These are phyloP conservation scores for Rhodofomes roseus DNA, from an alignment of 1,284 basidiomycete species.

Conservation along the genomic window DNA sequence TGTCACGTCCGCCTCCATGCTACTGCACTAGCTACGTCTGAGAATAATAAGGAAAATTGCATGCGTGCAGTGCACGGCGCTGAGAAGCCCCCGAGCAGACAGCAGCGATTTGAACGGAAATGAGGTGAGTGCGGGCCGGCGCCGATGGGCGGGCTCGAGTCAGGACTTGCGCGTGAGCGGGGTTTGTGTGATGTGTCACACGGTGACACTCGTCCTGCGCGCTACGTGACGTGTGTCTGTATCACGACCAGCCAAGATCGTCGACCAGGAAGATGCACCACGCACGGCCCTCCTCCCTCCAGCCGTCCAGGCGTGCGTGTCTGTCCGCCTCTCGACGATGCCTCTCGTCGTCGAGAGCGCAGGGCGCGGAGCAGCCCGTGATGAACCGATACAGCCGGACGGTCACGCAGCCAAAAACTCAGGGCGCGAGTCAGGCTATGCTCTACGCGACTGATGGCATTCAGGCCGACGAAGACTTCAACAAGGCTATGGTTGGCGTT, in stretches of 20 bases:
- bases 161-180: not conserved
- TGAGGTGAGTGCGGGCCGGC: not conserved
- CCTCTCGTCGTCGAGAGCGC: constrained; percentile 37
- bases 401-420: constrained; percentile 87
- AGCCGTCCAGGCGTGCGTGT: constrained; percentile 15
- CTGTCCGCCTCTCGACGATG: constrained; percentile 30
- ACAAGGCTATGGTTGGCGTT: constrained; percentile 95
- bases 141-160: not conserved
- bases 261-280: constrained; percentile 13
- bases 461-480: constrained; percentile 72
- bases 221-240: constrained; percentile 1
- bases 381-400: constrained; percentile 84
- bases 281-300: constrained; percentile 15
- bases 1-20: not conserved
- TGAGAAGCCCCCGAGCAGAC: not conserved
- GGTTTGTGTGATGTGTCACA: not conserved
- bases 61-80: not conserved
- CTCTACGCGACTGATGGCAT: constrained; percentile 94
- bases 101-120: not conserved
- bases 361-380: constrained; percentile 44
- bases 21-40: not conserved
- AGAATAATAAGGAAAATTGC: not conserved
- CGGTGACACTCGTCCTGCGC: not conserved
- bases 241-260: constrained; percentile 6
- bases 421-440: constrained; percentile 97